Evolutionary conservation across 1,139 yeast species (phyloP).

Genomic region (Lodderomyces orthopsilosis): DNA sequence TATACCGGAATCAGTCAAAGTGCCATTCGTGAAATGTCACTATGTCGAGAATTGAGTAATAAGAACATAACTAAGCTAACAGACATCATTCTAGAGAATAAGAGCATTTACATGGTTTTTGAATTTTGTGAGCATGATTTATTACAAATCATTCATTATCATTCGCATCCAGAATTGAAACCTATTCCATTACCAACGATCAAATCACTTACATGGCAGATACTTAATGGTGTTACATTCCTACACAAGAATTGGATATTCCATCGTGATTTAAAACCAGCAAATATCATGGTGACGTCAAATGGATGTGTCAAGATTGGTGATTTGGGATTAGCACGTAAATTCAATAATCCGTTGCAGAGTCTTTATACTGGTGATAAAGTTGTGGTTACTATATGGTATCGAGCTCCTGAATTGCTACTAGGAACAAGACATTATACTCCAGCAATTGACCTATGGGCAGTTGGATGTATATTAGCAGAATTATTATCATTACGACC

Average conservation of each 20-base stretch:
- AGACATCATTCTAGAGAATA: slow-evolving; percentile 86
- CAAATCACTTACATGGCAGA: slow-evolving; percentile 87
- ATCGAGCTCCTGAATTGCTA: slow-evolving; percentile 90
- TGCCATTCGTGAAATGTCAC: slow-evolving; percentile 94
- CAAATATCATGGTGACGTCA: slow-evolving; percentile 92
- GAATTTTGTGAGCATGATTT: slow-evolving; percentile 96
- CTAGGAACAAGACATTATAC: slow-evolving; percentile 93
- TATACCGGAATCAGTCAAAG: slow-evolving; percentile 96
- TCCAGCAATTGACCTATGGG: slow-evolving; percentile 95
- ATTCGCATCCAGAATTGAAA: slow-evolving; percentile 82
- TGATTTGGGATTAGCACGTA: slow-evolving; percentile 90
- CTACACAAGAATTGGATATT: slow-evolving; percentile 94
- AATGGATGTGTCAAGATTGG: slow-evolving; percentile 93
- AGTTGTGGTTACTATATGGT: slow-evolving; percentile 98
- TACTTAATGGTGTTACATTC: slow-evolving; percentile 85
- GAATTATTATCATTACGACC: slow-evolving; percentile 88
- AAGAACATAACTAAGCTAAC: slow-evolving; percentile 75
- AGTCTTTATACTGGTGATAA: slow-evolving; percentile 91
- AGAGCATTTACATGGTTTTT: slow-evolving; percentile 90
- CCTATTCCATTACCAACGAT: slow-evolving; percentile 75
- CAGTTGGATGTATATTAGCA: slow-evolving; percentile 94
- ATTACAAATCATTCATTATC: slow-evolving; percentile 88
- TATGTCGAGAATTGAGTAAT: slow-evolving; percentile 84
- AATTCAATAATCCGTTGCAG: slow-evolving; percentile 85
- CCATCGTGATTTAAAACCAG: slow-evolving; percentile 95